Percentiles rank a stretch among this genome's conserved stretches.
Conservation (phyloP, 305 asterid genomes). For the Fraxinus nigra region DNA sequence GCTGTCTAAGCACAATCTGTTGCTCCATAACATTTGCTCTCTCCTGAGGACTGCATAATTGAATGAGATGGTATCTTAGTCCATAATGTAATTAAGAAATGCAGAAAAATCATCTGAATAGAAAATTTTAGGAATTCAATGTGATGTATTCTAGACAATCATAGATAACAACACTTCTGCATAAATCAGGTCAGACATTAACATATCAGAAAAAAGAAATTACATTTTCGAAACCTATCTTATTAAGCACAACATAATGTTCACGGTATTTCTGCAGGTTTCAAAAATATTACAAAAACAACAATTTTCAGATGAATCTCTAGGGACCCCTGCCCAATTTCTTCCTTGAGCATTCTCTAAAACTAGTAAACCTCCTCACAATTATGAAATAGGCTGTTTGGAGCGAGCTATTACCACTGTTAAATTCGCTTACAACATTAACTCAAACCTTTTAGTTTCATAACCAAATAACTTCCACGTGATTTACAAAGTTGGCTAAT, state of each 20-base stretch:
- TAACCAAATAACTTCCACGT: background rate
- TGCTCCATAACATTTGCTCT: conserved; percentile 77
- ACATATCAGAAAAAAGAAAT: background rate
- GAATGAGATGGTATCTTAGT: conserved; percentile 3
- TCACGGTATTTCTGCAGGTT: background rate
- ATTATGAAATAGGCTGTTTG: background rate
- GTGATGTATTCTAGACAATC: background rate
- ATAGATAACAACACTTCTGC: background rate
- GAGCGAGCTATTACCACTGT: background rate
- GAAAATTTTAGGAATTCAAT: background rate
- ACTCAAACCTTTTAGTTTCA: background rate
- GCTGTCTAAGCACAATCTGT: conserved; percentile 84
- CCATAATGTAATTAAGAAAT: background rate
- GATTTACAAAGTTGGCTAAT: background rate
- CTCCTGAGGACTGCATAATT: conserved; percentile 73
- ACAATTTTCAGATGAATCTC: background rate
- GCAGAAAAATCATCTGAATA: background rate
- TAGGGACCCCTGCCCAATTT: background rate
- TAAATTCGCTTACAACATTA: background rate
- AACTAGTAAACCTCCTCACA: background rate
- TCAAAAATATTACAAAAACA: background rate
- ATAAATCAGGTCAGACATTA: background rate
- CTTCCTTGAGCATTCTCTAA: background rate
- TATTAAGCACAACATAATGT: background rate
- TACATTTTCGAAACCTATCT: background rate